Evolutionary conservation across 495 filamentous ascomycete species (phyloP).

Genomic region (Daldinia childiae): DNA sequence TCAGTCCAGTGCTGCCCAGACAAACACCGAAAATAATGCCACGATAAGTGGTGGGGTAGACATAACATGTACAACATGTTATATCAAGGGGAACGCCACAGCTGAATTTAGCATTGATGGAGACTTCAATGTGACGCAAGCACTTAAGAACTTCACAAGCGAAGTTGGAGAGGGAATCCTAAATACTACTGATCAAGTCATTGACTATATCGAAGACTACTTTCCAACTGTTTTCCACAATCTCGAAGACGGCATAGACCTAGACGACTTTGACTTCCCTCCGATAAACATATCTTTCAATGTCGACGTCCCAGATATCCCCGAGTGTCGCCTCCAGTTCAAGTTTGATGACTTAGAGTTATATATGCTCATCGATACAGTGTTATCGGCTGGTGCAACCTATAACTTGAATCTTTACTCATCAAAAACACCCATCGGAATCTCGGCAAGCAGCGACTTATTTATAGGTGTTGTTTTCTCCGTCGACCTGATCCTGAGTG

Average conservation of each 20-base stretch:
- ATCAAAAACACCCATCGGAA: slow-evolving; percentile 55
- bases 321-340: slow-evolving; percentile 54
- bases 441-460: slow-evolving; percentile 50
- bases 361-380: slow-evolving; percentile 60
- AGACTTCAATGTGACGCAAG: slow-evolving; percentile 52
- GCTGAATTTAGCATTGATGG: slow-evolving; percentile 52
- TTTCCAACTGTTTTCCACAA: slow-evolving; percentile 26
- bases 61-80: slow-evolving; percentile 62
- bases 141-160: slow-evolving; percentile 46
- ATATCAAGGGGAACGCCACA: slow-evolving; percentile 58
- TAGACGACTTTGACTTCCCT: slow-evolving; percentile 49
- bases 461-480: slow-evolving; percentile 55
- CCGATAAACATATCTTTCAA: slow-evolving; percentile 51
- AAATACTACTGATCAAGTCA: slow-evolving; percentile 45
- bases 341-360: slow-evolving; percentile 62
- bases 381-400: slow-evolving; percentile 52
- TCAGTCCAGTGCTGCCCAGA: slow-evolving; percentile 9
- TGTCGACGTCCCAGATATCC: slow-evolving; percentile 53
- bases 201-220: slow-evolving; percentile 44
- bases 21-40: slow-evolving; percentile 3
- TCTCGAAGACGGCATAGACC: slow-evolving; percentile 45
- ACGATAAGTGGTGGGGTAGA: slow-evolving; percentile 42
- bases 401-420: slow-evolving; percentile 61
- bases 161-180: slow-evolving; percentile 43
- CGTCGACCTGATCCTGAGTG: slow-evolving; percentile 60